phyloP scores from a whole-genome alignment of 257 asterid species.

The Perilla frutescens region DNA sequence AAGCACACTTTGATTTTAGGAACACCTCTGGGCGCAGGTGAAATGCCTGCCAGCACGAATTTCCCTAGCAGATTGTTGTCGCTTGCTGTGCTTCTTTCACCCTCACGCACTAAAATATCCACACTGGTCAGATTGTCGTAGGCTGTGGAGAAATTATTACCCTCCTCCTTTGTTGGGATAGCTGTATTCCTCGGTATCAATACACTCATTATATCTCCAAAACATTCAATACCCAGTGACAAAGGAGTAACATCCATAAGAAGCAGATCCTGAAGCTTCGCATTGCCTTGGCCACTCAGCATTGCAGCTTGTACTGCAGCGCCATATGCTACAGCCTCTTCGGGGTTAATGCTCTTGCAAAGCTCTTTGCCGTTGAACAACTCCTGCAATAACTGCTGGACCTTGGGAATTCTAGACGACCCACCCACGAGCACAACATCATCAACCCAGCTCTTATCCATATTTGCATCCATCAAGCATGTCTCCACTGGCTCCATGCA shows the following conservation, averaged over 20 bases:
- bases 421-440: conserved; percentile 1
- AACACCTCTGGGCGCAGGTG: neutral
- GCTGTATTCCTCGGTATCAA: neutral
- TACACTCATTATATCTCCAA: neutral
- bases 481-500: conserved; percentile 9
- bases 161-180: neutral
- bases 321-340: conserved; percentile 12
- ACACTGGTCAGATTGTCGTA: neutral
- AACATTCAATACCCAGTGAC: neutral
- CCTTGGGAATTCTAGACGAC: conserved; percentile 1
- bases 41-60: neutral
- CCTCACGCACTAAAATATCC: neutral
- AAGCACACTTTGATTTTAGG: neutral
- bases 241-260: conserved; percentile 5
- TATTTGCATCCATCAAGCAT: neutral
- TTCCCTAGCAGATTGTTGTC: conserved; percentile 4
- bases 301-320: conserved; percentile 16
- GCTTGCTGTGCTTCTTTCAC: neutral
- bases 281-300: neutral
- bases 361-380: neutral
- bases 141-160: neutral
- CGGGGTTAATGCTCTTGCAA: conserved; percentile 8
- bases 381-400: neutral
- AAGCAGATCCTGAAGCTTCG: neutral
- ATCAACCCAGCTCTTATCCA: conserved; percentile 9